Evolutionary conservation across 2,329 filamentous ascomycete genomes (phyloP), one percentile per base, ranked within the genome.

Genomic region (Exophiala spinifera): DNA sequence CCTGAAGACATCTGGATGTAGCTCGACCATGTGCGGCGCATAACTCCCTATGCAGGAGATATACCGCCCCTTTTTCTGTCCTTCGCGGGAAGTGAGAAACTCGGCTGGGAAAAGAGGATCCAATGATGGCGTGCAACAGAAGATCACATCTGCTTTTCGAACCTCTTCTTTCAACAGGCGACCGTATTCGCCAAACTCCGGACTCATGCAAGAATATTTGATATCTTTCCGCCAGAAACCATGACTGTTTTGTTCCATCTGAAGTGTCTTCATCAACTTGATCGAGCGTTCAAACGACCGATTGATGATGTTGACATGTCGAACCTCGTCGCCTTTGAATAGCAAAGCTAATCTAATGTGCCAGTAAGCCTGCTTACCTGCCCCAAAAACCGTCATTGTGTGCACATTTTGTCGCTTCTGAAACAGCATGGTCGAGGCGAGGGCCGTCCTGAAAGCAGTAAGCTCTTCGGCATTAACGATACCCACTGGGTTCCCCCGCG

Each of bases 291-390:
- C 70, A 50, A 77, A 77, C 2, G 72, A 74, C 31, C 88, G 85
- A 66, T 91, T 95, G 67, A 96, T 85, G 65, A 96, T 86, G 72
- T 92, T 86, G 45, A 96, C 81, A 55, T 87, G 83, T 64, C 86
- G 85, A 63, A 96, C 86, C 17, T 89, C 88, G 43, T 74, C 66
- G 0, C 78, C 77, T 1, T 81, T 86, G 25, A 77, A 65, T 46
- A 94, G 78, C 60, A 97, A 79, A 0, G 91, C 86, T 3, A 97
- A 80, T 1, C 91, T 86, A 40, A 95, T 83, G 69, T 96, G 92
- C 91, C 91, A 97, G 74, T 92, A 95, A 11, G 92, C 92, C 74
- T 96, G 91, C 63, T 87, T 84, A 43, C 92, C 92, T 31, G 87
- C 86, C 20, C 92, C 92, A 69, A 96, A 97, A 49, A 95, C 86